Evolutionary conservation across 768 basidiomycete genomes (phyloP).

Genomic region (Leccinellum rugosiceps): DNA sequence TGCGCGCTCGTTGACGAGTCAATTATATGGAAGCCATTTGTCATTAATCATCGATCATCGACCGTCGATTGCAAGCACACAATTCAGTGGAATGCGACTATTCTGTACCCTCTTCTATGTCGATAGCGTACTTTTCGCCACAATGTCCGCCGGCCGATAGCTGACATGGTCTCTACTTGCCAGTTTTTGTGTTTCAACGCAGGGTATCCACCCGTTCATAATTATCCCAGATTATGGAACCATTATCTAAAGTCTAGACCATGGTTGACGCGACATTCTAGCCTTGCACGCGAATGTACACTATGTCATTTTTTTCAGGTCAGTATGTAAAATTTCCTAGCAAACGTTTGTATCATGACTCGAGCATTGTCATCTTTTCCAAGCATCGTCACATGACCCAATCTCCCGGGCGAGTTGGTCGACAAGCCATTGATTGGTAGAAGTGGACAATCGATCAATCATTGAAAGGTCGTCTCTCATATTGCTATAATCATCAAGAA

Average conservation of each 20-base stretch:
- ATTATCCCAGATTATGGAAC: not conserved
- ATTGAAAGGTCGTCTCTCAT: not conserved
- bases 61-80: too few species aligned
- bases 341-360: not conserved
- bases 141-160: not conserved
- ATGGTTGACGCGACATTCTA: not conserved
- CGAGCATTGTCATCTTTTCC: not conserved
- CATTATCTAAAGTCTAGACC: not conserved
- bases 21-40: not conserved
- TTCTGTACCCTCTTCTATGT: not conserved
- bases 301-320: not conserved
- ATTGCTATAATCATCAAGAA: not conserved
- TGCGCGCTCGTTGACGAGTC: not conserved
- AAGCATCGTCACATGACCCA: not conserved
- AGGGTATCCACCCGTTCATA: not conserved
- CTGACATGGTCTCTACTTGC: not conserved
- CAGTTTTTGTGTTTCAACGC: not conserved
- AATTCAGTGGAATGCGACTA: too few species aligned
- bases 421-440: too few species aligned
- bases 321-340: not conserved
- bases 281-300: not conserved
- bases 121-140: not conserved
- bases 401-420: not conserved
- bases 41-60: too few species aligned
- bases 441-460: not conserved